Conservation (phyloP, 1,139 yeast species). For the Diutina siamensis region DNA sequence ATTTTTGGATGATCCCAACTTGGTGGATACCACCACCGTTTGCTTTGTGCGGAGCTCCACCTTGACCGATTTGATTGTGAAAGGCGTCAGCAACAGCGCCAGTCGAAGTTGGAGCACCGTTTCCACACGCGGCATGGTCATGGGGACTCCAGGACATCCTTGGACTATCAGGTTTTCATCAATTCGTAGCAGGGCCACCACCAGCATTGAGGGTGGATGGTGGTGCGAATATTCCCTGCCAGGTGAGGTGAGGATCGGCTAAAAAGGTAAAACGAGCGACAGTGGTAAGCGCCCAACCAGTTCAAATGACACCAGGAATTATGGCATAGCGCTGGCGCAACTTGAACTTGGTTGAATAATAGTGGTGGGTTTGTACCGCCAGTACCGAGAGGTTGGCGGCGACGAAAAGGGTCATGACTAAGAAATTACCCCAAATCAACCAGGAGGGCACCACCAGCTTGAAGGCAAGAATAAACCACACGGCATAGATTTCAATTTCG, state of each 20-base stretch:
- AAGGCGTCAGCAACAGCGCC: conserved; percentile 23
- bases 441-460: neutral
- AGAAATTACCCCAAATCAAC: neutral
- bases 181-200: conserved; percentile 2
- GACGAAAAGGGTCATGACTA: neutral
- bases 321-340: neutral
- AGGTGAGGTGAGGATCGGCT: too few relatives aligned
- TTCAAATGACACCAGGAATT: conserved; percentile 1
- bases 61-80: conserved; percentile 26
- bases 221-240: too few relatives aligned
- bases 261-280: too few relatives aligned
- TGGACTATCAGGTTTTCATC: conserved; percentile 21
- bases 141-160: conserved; percentile 57
- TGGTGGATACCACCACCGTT: conserved; percentile 26
- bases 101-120: conserved; percentile 32
- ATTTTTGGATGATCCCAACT: conserved; percentile 25
- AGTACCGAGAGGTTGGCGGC: neutral
- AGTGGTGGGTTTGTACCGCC: neutral
- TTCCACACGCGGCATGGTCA: conserved; percentile 41
- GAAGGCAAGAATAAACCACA: neutral
- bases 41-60: conserved; percentile 28
- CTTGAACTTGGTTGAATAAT: neutral
- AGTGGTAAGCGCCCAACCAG: too few relatives aligned
- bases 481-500: neutral
- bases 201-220: neutral